phyloP scores from a whole-genome alignment of 345 rosid species.

The Pistacia integerrima region DNA sequence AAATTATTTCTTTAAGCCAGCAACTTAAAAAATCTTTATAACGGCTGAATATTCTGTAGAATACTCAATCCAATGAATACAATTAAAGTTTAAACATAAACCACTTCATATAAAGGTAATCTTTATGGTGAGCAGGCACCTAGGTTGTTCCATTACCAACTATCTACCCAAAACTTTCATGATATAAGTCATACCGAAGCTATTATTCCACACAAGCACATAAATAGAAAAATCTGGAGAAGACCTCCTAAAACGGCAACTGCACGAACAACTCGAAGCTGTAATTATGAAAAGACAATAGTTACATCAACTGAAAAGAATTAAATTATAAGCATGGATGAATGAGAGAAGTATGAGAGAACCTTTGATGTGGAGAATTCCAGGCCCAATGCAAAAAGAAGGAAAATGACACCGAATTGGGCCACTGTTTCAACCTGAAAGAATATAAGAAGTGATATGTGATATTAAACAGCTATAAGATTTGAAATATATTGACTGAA shows the following conservation, averaged over 20 bases:
- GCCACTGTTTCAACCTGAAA: constrained; percentile 67
- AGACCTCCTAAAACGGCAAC: constrained; percentile 64
- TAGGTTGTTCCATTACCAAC: constrained; percentile 6
- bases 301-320: neutral
- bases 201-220: constrained; percentile 58
- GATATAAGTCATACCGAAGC: constrained; percentile 41
- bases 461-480: too few relatives aligned
- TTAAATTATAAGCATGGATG: neutral
- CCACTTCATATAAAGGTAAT: neutral
- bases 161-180: neutral
- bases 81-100: neutral
- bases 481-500: neutral
- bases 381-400: constrained; percentile 61
- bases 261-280: constrained; percentile 66
- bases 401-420: constrained; percentile 67
- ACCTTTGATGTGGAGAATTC: constrained; percentile 61
- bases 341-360: constrained; percentile 6
- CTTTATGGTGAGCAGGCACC: neutral
- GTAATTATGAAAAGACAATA: constrained; percentile 26
- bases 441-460: constrained; percentile 2
- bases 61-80: neutral
- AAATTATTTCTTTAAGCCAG: neutral
- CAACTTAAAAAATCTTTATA: neutral
- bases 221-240: constrained; percentile 57
- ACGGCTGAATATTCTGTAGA: neutral